Percentiles rank a stretch among this genome's conserved stretches.
phyloP scores from a whole-genome alignment of 768 basidiomycete species.

The Podaxis sp. region DNA sequence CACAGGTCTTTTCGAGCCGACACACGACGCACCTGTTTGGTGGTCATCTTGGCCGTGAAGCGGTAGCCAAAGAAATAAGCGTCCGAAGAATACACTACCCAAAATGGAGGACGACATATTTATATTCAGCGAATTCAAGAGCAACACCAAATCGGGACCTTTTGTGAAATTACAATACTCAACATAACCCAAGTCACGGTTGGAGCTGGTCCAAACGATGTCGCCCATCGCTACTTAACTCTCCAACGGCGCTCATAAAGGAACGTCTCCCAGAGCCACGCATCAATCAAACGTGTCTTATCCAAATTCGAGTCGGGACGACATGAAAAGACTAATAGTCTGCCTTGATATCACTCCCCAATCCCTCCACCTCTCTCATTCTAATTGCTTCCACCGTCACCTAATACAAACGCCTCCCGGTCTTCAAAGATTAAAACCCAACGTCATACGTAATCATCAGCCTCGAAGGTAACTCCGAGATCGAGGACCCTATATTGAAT shows the following conservation, averaged over 20 bases:
- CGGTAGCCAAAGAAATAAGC: background rate
- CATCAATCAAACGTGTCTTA: conserved; percentile 39
- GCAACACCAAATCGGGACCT: background rate
- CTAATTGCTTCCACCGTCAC: conserved; percentile 59
- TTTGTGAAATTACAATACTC: background rate
- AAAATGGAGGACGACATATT: conserved; percentile 2
- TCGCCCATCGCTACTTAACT: background rate
- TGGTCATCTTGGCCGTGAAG: background rate
- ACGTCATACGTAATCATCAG: conserved; percentile 17
- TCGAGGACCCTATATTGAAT: conserved; percentile 30
- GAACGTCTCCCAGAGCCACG: conserved; percentile 7
- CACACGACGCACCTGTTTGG: conserved; percentile 12
- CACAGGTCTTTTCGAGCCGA: conserved; percentile 52
- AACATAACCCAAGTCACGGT: conserved; percentile 3
- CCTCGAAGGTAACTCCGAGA: conserved; percentile 25
- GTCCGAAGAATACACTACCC: background rate
- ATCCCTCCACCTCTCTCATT: conserved; percentile 30
- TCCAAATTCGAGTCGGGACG: conserved; percentile 27
- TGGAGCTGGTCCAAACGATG: conserved; percentile 5
- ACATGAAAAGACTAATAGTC: conserved; percentile 14
- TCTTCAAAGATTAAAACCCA: conserved; percentile 26
- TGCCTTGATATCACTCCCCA: conserved; percentile 28
- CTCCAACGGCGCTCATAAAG: conserved; percentile 9
- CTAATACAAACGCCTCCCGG: conserved; percentile 18
- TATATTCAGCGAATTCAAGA: background rate